These are phyloP conservation scores for Pythium plurisporium DNA, from an alignment of 352 stramenopile genomes.

Conservation along the genomic window DNA sequence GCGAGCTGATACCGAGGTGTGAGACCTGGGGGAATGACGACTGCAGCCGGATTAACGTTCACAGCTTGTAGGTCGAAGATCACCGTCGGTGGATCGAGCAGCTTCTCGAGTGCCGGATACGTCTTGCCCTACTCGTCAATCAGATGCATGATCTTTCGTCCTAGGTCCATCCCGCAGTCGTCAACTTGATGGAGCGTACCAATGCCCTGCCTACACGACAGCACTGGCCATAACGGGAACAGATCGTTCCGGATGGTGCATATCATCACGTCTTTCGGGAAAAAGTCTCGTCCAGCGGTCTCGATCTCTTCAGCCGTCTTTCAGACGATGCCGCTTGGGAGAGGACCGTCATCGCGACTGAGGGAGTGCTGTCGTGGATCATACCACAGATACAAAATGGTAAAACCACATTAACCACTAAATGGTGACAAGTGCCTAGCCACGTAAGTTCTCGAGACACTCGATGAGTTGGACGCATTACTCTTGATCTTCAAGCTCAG, in stretches of 20 bases:
- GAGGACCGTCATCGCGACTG: constrained; percentile 30
- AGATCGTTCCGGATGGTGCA: constrained; percentile 28
- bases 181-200: constrained; percentile 29
- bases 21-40: constrained; percentile 26
- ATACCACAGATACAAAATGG: constrained; percentile 21
- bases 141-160: constrained; percentile 27
- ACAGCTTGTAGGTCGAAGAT: constrained; percentile 30
- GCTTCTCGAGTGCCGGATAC: constrained; percentile 26
- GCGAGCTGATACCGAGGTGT: constrained; percentile 24
- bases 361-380: constrained; percentile 25
- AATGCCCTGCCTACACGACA: constrained; percentile 30
- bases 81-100: constrained; percentile 29
- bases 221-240: constrained; percentile 28
- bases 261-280: constrained; percentile 27
- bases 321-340: constrained; percentile 26
- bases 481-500: constrained; percentile 22
- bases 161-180: constrained; percentile 23
- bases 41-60: constrained; percentile 22
- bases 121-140: constrained; percentile 23
- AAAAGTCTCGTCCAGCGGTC: constrained; percentile 23
- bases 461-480: constrained; percentile 27
- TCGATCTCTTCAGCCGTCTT: constrained; percentile 29
- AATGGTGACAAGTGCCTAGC: constrained; percentile 3
- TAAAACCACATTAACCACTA: constrained; percentile 14
- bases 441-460: constrained; percentile 26